Evolutionary conservation across 805 yeast genomes (phyloP), one percentile per base, ranked within the genome.

Genomic region (Hagleromyces aurorensis): DNA sequence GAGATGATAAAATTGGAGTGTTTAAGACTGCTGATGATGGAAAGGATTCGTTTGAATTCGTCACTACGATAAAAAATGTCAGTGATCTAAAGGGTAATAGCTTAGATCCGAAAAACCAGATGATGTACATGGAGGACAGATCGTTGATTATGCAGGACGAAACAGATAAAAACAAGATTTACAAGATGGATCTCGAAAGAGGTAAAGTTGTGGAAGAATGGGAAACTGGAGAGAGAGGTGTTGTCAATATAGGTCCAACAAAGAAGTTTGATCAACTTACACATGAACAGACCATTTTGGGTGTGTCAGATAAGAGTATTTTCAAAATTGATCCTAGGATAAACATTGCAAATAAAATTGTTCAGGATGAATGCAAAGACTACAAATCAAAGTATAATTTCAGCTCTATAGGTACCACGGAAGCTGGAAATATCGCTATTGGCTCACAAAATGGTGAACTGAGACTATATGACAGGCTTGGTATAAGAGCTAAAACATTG

Each of bases 161-260:
- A 2, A 48, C 54, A 4, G 57, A 65, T 22, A 46, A 48, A 13
- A 59, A 64, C 23, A 65, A 62, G 17, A 51, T 86, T 27, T 82
- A 68, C 58, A 70, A 73, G 42, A 70, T 85, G 85, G 96, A 86
- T 59, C 56, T 86, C 27, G 80, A 72, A 48, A 67, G 74, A 34
- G 96, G 95, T 9, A 64, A 76, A 47, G 68, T 86, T 30, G 79
- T 86, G n/a, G 95, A 86, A 50, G 91, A 83, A 49, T 86, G 94
- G 91, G 59, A 67, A 19, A 64, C 80, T 13, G 68, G 69, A 30
- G 63, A 53, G 12, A 58, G 57, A 15, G 64, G 74, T 12, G 62
- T 77, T 16, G 70, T 69, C 11, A 64, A 69, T 17, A 77, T 75
- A 51, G 80, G 78, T 2, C 87, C 94, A 4, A 64, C 73, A n/a